Evolutionary conservation across 1,284 basidiomycete species (phyloP).

Genomic region (Leccinum cinnamomeum): DNA sequence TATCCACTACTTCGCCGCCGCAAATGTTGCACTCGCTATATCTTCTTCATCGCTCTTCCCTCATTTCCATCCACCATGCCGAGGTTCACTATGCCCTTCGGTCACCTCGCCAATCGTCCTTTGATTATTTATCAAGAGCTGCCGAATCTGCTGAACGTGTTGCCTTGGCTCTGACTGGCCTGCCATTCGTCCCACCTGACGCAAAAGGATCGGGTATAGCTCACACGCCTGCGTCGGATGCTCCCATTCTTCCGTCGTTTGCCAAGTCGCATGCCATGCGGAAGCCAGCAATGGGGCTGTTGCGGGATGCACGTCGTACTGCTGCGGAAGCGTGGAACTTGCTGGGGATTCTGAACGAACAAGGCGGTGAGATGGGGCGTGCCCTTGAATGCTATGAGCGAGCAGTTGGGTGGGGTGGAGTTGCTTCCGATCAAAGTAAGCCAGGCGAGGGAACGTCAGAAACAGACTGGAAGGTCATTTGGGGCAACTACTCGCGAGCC

Average conservation of each 20-base stretch:
- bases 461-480: conserved; percentile 56
- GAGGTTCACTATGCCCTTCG: conserved; percentile 68
- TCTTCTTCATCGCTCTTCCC: conserved; percentile 68
- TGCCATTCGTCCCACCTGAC: conserved; percentile 39
- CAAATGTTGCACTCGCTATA: conserved; percentile 66
- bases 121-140: conserved; percentile 59
- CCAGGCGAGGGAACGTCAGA: conserved; percentile 54
- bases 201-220: conserved; percentile 40
- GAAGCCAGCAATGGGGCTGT: conserved; percentile 55
- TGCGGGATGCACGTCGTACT: conserved; percentile 68
- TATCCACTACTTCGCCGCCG: conserved; percentile 48
- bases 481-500: conserved; percentile 48
- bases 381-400: conserved; percentile 59
- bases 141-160: conserved; percentile 69
- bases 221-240: conserved; percentile 45
- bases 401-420: conserved; percentile 64
- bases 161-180: conserved; percentile 52
- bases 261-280: conserved; percentile 48
- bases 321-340: conserved; percentile 71
- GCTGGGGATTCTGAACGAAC: conserved; percentile 48
- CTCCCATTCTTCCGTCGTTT: conserved; percentile 44
- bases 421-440: conserved; percentile 39
- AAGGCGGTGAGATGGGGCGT: conserved; percentile 37
- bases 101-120: conserved; percentile 43
- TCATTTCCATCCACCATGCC: conserved; percentile 73